Conservation (phyloP, 73 alveolate genomes). For the Durusdinium trenchii region DNA sequence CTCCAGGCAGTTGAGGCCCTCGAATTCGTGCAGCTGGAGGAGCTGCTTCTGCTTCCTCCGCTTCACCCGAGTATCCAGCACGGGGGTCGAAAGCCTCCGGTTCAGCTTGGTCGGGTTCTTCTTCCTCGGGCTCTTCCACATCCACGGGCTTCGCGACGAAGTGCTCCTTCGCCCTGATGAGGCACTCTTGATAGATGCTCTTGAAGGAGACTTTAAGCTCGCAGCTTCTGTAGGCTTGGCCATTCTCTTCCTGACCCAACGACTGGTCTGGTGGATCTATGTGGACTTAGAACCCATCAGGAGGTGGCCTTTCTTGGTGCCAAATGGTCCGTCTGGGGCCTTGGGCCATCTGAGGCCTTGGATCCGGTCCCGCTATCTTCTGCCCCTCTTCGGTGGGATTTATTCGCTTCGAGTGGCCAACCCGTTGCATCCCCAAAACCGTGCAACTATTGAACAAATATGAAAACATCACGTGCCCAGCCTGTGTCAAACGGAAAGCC, state of each 20-base stretch:
- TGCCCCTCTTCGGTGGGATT: too few species aligned
- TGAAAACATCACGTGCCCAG: not conserved
- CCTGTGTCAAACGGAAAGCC: slow-evolving; percentile 82
- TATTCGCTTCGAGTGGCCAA: not conserved
- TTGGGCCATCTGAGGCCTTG: too few species aligned
- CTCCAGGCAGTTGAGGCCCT: slow-evolving; percentile 83
- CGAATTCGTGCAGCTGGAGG: not conserved
- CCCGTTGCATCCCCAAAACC: not conserved
- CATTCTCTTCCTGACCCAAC: slow-evolving; percentile 43
- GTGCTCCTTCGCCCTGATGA: slow-evolving; percentile 73
- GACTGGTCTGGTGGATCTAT: too few species aligned
- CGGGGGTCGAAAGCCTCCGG: slow-evolving; percentile 5
- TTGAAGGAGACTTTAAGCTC: slow-evolving; percentile 78
- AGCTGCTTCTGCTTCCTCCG: not conserved
- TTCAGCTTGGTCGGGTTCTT: not conserved
- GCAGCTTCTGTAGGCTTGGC: slow-evolving; percentile 64
- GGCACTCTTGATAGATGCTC: slow-evolving; percentile 70
- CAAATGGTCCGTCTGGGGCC: too few species aligned
- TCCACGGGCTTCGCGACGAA: slow-evolving; percentile 77
- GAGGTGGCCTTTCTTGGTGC: not conserved
- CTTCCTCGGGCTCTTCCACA: not conserved
- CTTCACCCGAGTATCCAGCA: slow-evolving; percentile 69
- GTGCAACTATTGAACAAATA: not conserved
- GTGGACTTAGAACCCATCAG: not conserved
- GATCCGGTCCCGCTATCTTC: too few species aligned